phyloP scores from a whole-genome alignment of 805 yeast genomes.

The Hanseniaspora mollemarum region DNA sequence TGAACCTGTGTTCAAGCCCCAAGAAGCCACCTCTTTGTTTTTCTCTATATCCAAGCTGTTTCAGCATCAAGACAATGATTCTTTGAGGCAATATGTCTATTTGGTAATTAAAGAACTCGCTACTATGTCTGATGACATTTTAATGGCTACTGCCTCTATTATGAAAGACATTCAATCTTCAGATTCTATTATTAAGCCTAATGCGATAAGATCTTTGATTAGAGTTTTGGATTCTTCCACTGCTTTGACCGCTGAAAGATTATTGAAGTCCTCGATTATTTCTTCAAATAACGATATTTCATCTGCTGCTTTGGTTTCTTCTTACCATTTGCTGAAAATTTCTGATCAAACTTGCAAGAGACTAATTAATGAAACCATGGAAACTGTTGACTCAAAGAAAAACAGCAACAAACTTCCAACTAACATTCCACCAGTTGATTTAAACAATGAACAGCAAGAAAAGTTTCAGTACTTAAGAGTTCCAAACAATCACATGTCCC shows the following conservation, averaged over 20 bases:
- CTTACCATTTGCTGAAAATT: constrained; percentile 80
- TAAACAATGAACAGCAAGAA: constrained; percentile 27
- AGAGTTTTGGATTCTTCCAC: constrained; percentile 83
- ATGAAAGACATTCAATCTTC: constrained; percentile 96
- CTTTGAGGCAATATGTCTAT: constrained; percentile 85
- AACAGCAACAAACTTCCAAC: constrained; percentile 28
- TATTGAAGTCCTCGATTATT: constrained; percentile 84
- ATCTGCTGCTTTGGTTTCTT: constrained; percentile 86
- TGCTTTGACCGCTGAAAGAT: constrained; percentile 84
- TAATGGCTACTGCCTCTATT: constrained; percentile 95
- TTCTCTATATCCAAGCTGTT: constrained; percentile 89
- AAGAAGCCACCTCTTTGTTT: constrained; percentile 84
- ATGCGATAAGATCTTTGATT: constrained; percentile 84
- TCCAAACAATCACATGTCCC: constrained; percentile 63
- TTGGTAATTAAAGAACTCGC: constrained; percentile 87
- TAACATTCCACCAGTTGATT: constrained; percentile 29
- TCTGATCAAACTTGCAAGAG: constrained; percentile 87
- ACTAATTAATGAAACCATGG: constrained; percentile 89
- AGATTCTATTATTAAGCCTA: constrained; percentile 75
- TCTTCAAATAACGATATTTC: constrained; percentile 79
- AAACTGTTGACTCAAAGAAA: constrained; percentile 50
- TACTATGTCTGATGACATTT: constrained; percentile 72
- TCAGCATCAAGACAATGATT: constrained; percentile 74
- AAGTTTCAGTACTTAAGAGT: constrained; percentile 40
- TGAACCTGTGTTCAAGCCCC: constrained; percentile 51